Evolutionary conservation across 1,284 basidiomycete species (phyloP), one percentile per base, ranked within the genome.

Genomic region (Melampsora americana): DNA sequence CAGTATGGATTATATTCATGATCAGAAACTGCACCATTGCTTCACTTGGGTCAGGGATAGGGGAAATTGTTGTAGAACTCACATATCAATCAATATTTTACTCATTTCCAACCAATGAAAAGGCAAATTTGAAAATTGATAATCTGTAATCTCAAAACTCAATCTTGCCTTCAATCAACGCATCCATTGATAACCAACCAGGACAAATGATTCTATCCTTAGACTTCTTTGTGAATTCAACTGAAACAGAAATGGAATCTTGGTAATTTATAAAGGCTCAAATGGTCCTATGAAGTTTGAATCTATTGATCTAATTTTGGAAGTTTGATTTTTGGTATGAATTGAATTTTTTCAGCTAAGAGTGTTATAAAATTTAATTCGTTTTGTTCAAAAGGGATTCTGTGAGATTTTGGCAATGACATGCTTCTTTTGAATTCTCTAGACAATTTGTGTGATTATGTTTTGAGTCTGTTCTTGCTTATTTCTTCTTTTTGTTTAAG

Each of bases 131-230:
- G 60, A 62, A 28, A 62, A 62, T 11, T 11, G 26, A 35, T 4
- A 2, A 32, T 5, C 9, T 18, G 26, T 5, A 32, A 28, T 5
- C 18, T 62, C 60, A 35, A 5, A 20, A 20, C 6, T 30, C 6
- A 30, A 62, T 18, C 1, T 23, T 5, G 2, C 28, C 28, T 62
- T 20, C 6, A 62, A 28, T 18, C 9, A n/a, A n/a, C n/a, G n/a
- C 18, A 28, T 32, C 11, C 5, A 62, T 62, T 1, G 9, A 7
- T 18, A 62, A 20, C 28, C 60, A 62, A 28, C 20, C 32, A 20
- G 60, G 60, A 62, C 60, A 62, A 35, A 62, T 35, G 28, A 62
- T 62, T 32, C 30, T 61, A 18, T 20, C 60, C 30, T 61, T 61
- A 18, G 5, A 18, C 16, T 32, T 26, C n/a, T 32, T 26, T 35